phyloP scores from a whole-genome alignment of 257 asterid genomes.

The Solanum tacnaense region DNA sequence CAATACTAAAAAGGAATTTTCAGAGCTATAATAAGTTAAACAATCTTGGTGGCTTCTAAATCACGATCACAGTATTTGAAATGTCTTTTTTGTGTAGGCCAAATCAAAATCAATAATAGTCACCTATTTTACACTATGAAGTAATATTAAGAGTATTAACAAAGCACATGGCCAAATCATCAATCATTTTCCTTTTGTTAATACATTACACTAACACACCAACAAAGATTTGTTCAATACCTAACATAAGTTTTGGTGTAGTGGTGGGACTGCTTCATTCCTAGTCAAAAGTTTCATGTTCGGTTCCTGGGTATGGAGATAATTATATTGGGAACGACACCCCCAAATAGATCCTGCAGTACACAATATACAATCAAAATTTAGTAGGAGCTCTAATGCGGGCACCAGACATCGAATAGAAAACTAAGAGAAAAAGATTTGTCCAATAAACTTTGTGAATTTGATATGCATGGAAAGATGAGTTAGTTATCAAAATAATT shows the following conservation, averaged over 20 bases:
- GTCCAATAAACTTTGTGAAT: neutral
- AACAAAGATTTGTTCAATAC: neutral
- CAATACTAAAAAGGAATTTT: neutral
- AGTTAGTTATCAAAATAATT: neutral
- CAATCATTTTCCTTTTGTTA: neutral
- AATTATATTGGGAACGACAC: too few species aligned
- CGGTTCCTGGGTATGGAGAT: too few species aligned
- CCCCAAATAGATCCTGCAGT: too few species aligned
- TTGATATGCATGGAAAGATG: neutral
- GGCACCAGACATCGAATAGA: too few species aligned
- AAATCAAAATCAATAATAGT: neutral
- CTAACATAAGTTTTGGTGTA: neutral
- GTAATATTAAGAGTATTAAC: too few species aligned
- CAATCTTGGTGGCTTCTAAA: neutral
- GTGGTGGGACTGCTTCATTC: too few species aligned
- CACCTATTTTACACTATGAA: neutral
- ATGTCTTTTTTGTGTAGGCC: neutral
- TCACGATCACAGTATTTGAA: neutral
- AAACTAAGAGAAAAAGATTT: neutral
- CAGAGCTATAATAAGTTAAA: neutral
- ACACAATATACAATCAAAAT: too few species aligned
- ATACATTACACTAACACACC: neutral
- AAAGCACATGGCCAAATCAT: too few species aligned
- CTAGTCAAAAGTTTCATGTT: too few species aligned
- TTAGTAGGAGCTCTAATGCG: too few species aligned